Evolutionary conservation across 345 rosid genomes (phyloP).

Genomic region (Bruguiera parviflora): DNA sequence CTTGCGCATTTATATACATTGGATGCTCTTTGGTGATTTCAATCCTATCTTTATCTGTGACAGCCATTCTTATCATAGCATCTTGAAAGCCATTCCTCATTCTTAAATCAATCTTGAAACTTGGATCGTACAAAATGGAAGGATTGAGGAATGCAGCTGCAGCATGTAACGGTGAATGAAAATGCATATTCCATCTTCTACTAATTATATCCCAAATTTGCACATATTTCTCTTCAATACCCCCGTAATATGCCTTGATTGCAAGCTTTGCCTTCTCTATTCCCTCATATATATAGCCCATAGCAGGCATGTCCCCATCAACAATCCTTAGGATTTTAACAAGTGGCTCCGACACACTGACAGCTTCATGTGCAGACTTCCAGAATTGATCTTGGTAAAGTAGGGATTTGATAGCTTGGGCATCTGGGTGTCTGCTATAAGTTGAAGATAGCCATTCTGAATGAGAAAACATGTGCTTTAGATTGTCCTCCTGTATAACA

Average conservation of each 20-base stretch:
- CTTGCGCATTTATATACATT: conserved; percentile 43
- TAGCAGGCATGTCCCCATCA: conserved; percentile 33
- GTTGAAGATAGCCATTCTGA: conserved; percentile 36
- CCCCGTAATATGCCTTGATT: conserved; percentile 39
- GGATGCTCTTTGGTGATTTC: conserved; percentile 61
- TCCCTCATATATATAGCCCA: conserved; percentile 27
- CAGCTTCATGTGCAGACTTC: conserved; percentile 31
- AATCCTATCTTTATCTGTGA: conserved; percentile 35
- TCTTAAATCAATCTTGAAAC: conserved; percentile 43
- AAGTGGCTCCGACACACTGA: conserved; percentile 25
- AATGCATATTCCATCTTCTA: conserved; percentile 19
- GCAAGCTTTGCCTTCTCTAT: conserved; percentile 26
- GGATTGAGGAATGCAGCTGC: conserved; percentile 59
- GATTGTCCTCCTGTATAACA: conserved; percentile 27
- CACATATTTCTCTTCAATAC: conserved; percentile 24
- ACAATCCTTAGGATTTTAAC: conserved; percentile 24
- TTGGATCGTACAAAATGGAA: conserved; percentile 52
- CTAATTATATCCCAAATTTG: conserved; percentile 28
- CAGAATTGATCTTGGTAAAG: conserved; percentile 25
- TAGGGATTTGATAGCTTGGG: conserved; percentile 36
- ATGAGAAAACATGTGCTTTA: conserved; percentile 27
- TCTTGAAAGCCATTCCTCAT: conserved; percentile 70
- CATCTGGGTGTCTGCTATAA: conserved; percentile 41
- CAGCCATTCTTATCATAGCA: conserved; percentile 53
- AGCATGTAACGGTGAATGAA: conserved; percentile 22